These are phyloP conservation scores for Neonothopanus nambi DNA, from an alignment of 1,284 basidiomycete species.

Conservation along the genomic window DNA sequence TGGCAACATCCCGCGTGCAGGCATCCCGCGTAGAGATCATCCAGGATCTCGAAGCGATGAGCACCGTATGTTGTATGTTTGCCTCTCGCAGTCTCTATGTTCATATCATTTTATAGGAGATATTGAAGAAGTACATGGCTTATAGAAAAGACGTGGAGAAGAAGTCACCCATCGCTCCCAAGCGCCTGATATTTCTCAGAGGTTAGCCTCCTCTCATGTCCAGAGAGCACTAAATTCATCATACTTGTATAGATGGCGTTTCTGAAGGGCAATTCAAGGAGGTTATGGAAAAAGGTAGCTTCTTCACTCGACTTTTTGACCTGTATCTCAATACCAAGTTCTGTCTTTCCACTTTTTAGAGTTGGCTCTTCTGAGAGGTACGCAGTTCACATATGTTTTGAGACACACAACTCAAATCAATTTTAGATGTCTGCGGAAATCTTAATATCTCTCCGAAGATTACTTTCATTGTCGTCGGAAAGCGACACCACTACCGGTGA, in stretches of 20 bases:
- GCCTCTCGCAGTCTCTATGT: background rate
- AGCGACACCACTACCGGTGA: constrained; percentile 71
- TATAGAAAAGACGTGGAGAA: constrained; percentile 57
- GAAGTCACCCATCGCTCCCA: constrained; percentile 48
- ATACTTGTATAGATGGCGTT: constrained; percentile 58
- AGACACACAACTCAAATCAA: constrained; percentile 3
- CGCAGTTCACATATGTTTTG: constrained; percentile 10
- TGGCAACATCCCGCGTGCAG: constrained; percentile 63
- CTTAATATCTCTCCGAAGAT: constrained; percentile 63
- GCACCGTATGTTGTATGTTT: constrained; percentile 38
- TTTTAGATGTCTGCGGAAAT: constrained; percentile 54
- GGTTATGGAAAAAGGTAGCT: constrained; percentile 46
- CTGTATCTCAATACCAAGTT: too few species aligned
- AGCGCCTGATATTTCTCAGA: constrained; percentile 73
- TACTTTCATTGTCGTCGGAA: constrained; percentile 76
- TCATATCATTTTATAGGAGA: constrained; percentile 36
- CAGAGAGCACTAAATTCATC: too few species aligned
- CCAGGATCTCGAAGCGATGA: constrained; percentile 65
- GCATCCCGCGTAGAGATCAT: constrained; percentile 74
- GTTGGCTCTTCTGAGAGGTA: constrained; percentile 57
- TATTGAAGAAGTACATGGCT: constrained; percentile 53
- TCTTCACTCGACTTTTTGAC: too few species aligned
- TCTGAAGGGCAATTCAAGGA: constrained; percentile 78
- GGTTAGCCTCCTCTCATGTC: constrained; percentile 37
- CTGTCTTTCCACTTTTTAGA: constrained; percentile 37